Evolutionary conservation across 192 early-diverging fungal species (phyloP), one percentile per base, ranked within the genome.

Genomic region (Backusella macrospora): DNA sequence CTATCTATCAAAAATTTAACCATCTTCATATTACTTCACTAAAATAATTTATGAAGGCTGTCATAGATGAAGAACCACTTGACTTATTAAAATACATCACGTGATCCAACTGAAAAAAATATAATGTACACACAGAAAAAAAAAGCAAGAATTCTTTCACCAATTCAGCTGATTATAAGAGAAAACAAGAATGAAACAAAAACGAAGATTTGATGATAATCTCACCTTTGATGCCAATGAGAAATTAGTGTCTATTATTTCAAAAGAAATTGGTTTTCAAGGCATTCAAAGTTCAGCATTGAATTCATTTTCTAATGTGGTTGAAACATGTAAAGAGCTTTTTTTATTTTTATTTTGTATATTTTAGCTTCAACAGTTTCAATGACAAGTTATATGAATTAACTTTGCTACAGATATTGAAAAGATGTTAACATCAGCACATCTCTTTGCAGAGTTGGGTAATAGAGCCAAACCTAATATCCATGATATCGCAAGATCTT

Each of bases 391-490:
- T 59, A 18, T 62, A 38, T 14, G n/a, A 42, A 59, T 34, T 37
- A 38, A 63, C 6, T 38, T 39, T 14, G 16, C 14, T 21, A 5
- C 65, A 86, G 85, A 86, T 78, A 75, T 83, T 62, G 83, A 86
- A 62, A 81, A 78, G 62, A 68, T 86, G 67, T 78, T 84, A 42
- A 72, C 74, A 4, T 72, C 81, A 34, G 67, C 85, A 38, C 85
- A 86, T 59, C 71, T 82, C 2, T 85, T 79, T 78, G 79, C 87
- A 70, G 85, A 86, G 68, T 81, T 86, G 38, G 83, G 82, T 62
- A 81, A 84, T 76, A 80, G 84, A 38, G 79, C 83, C 2, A 79
- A 74, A 52, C 84, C 84, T 12, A 84, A 86, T 48, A 74, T 83
- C n/a, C 63, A 85, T 68, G 87, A 88, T 37, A 78, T 88, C 42